phyloP scores from a whole-genome alignment of 2,329 filamentous ascomycete species.

The Dothideomycetes sp. region DNA sequence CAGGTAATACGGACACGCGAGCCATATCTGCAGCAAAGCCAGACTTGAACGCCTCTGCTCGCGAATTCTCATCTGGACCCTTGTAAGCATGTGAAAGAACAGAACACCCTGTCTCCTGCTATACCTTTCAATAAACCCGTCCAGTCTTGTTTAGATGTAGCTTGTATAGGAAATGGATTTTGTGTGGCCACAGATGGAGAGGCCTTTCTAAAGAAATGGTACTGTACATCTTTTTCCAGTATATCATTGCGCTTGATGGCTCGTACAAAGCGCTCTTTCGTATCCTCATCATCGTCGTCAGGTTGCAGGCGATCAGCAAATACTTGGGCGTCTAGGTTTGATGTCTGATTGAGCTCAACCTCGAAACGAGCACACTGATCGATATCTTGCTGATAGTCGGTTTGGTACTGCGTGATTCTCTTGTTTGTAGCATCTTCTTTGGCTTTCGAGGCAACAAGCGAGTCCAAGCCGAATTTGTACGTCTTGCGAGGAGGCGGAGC shows the following conservation, averaged over 20 bases:
- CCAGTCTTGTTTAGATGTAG: conserved; percentile 28
- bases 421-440: conserved; percentile 16
- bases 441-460: conserved; percentile 15
- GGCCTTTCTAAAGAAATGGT: conserved; percentile 46
- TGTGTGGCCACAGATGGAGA: conserved; percentile 13
- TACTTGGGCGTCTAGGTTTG: conserved; percentile 14
- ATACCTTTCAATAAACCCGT: conserved; percentile 25
- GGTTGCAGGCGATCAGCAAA: conserved; percentile 33
- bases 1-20: conserved; percentile 28
- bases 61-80: conserved; percentile 17
- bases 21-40: conserved; percentile 35
- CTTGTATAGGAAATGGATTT: conserved; percentile 21
- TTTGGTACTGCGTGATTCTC: conserved; percentile 19
- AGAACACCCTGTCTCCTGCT: conserved; percentile 1
- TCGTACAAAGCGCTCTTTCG: conserved; percentile 41
- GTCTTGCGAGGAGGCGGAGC: conserved; percentile 4
- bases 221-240: conserved; percentile 42
- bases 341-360: conserved; percentile 6
- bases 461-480: conserved; percentile 24
- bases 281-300: conserved; percentile 29
- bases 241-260: conserved; percentile 55
- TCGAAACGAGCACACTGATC: conserved; percentile 14
- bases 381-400: conserved; percentile 17
- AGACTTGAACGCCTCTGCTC: conserved; percentile 33
- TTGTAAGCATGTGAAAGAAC: neutral